Evolutionary conservation across 352 stramenopile species (phyloP).

Genomic region (Globisporangium sylvaticum): DNA sequence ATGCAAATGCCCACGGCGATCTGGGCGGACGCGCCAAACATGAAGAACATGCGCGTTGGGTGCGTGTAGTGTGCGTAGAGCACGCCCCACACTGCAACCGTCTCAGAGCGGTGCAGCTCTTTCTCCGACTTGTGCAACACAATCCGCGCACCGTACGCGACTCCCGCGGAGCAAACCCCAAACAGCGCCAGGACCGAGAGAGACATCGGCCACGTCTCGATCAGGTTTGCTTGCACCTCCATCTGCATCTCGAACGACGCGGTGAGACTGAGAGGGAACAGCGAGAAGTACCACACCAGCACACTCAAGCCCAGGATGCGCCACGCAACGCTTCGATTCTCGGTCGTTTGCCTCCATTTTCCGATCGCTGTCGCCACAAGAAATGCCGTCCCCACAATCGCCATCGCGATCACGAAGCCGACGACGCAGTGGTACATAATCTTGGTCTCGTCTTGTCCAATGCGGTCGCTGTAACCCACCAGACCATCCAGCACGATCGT

Average conservation of each 20-base stretch:
- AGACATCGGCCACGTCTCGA: constrained; percentile 14
- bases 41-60: constrained; percentile 36
- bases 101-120: constrained; percentile 23
- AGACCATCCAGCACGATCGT: constrained; percentile 21
- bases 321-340: constrained; percentile 19
- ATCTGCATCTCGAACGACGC: constrained; percentile 33
- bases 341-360: neutral
- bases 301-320: constrained; percentile 34
- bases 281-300: constrained; percentile 33
- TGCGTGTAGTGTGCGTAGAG: constrained; percentile 36
- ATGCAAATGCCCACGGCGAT: constrained; percentile 30
- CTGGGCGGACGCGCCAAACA: constrained; percentile 26
- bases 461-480: constrained; percentile 27
- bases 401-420: constrained; percentile 22
- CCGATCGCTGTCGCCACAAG: constrained; percentile 13
- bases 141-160: constrained; percentile 14
- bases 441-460: constrained; percentile 23
- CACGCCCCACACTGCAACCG: constrained; percentile 26
- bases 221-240: constrained; percentile 16
- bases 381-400: constrained; percentile 19
- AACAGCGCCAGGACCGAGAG: constrained; percentile 24
- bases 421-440: constrained; percentile 25
- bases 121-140: constrained; percentile 22
- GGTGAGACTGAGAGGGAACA: constrained; percentile 37
- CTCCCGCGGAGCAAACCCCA: constrained; percentile 19